These are phyloP conservation scores for Rhodosporidiobolus sp. DNA, from an alignment of 768 basidiomycete species.

Conservation along the genomic window DNA sequence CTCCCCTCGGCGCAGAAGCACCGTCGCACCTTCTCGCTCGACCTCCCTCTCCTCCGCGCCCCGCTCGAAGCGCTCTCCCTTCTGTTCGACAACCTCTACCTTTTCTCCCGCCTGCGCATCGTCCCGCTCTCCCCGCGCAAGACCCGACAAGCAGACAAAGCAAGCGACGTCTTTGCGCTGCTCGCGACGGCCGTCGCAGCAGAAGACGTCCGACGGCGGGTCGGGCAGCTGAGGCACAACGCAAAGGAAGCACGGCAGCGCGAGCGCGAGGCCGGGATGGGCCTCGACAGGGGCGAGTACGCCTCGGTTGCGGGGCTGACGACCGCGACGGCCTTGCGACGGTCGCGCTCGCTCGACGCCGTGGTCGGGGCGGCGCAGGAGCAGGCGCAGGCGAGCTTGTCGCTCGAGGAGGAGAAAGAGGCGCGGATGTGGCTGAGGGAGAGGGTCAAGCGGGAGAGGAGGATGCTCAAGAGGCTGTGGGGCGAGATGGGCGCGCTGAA, in stretches of 20 bases:
- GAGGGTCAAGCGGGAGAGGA: neutral
- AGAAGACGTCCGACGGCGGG: neutral
- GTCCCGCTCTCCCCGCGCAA: neutral
- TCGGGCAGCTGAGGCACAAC: neutral
- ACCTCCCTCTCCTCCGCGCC: neutral
- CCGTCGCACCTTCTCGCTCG: neutral
- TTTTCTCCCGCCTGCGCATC: constrained; percentile 6
- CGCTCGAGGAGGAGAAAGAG: neutral
- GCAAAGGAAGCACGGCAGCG: neutral
- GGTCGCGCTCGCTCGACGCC: no score
- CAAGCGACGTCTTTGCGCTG: neutral
- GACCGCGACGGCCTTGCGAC: neutral
- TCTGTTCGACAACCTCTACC: constrained; percentile 17
- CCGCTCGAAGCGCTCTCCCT: constrained; percentile 1
- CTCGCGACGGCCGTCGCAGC: neutral
- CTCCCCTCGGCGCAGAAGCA: no score
- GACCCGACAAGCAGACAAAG: neutral
- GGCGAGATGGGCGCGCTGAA: neutral
- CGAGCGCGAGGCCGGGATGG: neutral
- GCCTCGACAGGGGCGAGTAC: constrained; percentile 20
- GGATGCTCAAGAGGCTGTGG: neutral
- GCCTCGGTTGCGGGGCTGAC: no score
- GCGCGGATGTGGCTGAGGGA: constrained; percentile 7
- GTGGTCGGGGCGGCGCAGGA: no score
- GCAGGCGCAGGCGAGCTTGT: neutral